These are phyloP conservation scores for Entoloma clypeatum DNA, from an alignment of 1,284 basidiomycete genomes.

Conservation along the genomic window DNA sequence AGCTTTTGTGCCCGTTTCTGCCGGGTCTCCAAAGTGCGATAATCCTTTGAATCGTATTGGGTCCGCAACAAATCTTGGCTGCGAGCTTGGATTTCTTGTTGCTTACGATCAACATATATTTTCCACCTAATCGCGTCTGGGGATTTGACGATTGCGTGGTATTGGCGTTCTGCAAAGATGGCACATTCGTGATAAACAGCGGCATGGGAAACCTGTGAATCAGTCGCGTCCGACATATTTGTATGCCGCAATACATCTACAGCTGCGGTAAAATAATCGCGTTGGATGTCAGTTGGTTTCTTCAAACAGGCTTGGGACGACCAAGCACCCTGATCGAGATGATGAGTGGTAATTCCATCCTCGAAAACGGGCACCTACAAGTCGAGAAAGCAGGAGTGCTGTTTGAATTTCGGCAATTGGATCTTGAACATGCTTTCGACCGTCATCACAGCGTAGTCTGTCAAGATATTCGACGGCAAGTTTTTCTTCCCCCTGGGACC, in stretches of 20 bases:
- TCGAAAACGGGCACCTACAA: slow-evolving; percentile 43
- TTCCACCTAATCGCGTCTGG: slow-evolving; percentile 72
- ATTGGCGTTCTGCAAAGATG: slow-evolving; percentile 85
- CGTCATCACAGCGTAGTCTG: slow-evolving; percentile 25
- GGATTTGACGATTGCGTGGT: slow-evolving; percentile 64
- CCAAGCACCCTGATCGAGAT: slow-evolving; percentile 74
- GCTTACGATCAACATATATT: slow-evolving; percentile 72
- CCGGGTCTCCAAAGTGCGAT: slow-evolving; percentile 22
- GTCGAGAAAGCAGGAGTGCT: slow-evolving; percentile 54
- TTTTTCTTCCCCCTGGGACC: slow-evolving; percentile 83
- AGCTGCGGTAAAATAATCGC: slow-evolving; percentile 69
- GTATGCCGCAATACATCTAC: slow-evolving; percentile 37
- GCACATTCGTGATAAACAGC: slow-evolving; percentile 84
- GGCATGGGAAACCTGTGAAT: slow-evolving; percentile 39
- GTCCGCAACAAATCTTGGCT: slow-evolving; percentile 37
- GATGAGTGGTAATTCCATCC: neutral
- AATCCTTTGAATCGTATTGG: slow-evolving; percentile 25
- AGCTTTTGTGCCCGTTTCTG: slow-evolving; percentile 34
- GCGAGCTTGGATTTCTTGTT: slow-evolving; percentile 55
- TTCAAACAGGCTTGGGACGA: slow-evolving; percentile 81
- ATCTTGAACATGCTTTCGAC: slow-evolving; percentile 16
- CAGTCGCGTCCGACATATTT: slow-evolving; percentile 13
- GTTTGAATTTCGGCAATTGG: slow-evolving; percentile 20
- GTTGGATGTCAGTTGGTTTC: slow-evolving; percentile 73
- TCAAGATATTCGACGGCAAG: slow-evolving; percentile 77